Conservation (phyloP, 169 alveolate genomes). For the Babesia caballi region DNA sequence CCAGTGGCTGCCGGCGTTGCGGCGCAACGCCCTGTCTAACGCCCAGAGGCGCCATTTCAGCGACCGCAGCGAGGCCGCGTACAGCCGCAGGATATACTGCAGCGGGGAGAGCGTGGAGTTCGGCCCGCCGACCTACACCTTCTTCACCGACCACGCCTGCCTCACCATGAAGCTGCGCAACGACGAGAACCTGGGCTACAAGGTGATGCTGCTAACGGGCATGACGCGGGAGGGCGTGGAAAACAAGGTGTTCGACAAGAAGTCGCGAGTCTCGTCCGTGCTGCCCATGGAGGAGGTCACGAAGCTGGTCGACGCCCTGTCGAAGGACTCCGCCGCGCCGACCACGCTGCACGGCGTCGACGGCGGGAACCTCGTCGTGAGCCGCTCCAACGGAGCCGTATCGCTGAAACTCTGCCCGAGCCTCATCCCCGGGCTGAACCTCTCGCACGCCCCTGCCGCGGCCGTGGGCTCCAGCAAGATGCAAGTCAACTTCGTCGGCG, state of each 20-base stretch:
- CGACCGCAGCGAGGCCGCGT: conserved; percentile 62
- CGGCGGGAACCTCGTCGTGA: conserved; percentile 44
- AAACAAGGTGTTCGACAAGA: conserved; percentile 42
- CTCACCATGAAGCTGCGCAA: conserved; percentile 52
- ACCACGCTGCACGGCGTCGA: conserved; percentile 49
- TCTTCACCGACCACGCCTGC: conserved; percentile 52
- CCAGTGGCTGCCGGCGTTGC: neutral
- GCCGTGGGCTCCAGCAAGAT: conserved; percentile 12
- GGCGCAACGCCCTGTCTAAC: neutral
- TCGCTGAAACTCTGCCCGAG: conserved; percentile 55
- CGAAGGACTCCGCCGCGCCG: neutral
- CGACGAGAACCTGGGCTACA: conserved; percentile 52
- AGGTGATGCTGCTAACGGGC: conserved; percentile 48
- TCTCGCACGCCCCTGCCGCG: conserved; percentile 1
- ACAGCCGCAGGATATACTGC: conserved; percentile 51
- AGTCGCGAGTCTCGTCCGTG: conserved; percentile 48
- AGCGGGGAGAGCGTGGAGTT: conserved; percentile 20
- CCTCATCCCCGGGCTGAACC: conserved; percentile 40
- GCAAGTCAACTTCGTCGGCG: conserved; percentile 43
- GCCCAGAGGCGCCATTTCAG: neutral
- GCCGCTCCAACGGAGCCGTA: conserved; percentile 12
- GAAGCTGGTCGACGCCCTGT: conserved; percentile 21
- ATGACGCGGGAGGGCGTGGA: conserved; percentile 60
- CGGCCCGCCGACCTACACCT: conserved; percentile 63
- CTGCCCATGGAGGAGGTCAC: conserved; percentile 40